phyloP scores from a whole-genome alignment of 257 asterid genomes.

The Misopates orontium region DNA sequence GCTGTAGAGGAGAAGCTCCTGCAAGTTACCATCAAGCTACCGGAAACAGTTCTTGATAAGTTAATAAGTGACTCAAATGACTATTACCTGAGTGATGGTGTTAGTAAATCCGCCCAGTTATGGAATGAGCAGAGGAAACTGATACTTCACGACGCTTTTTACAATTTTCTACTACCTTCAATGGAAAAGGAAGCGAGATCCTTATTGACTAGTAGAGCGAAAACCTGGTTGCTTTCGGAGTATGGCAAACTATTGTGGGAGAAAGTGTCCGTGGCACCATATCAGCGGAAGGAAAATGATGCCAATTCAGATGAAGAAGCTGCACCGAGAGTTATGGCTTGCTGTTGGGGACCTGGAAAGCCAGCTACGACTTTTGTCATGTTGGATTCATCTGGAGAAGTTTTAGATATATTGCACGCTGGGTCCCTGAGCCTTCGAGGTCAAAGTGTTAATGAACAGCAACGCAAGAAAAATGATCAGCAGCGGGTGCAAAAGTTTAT shows the following conservation, averaged over 20 bases:
- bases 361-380: conserved; percentile 96
- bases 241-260: conserved; percentile 88
- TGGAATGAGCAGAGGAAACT: conserved; percentile 97
- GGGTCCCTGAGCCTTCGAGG: conserved; percentile 87
- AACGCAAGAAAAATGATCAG: conserved; percentile 91
- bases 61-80: conserved; percentile 73
- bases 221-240: conserved; percentile 71
- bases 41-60: conserved; percentile 65
- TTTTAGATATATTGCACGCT: conserved; percentile 80
- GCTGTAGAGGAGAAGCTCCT: conserved; percentile 98
- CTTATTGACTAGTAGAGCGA: conserved; percentile 71
- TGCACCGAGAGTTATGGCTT: conserved; percentile 95
- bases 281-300: conserved; percentile 82
- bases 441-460: conserved; percentile 82
- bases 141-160: conserved; percentile 80
- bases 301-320: conserved; percentile 73
- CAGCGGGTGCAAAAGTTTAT: conserved; percentile 91
- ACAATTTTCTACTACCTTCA: conserved; percentile 72
- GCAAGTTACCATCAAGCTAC: conserved; percentile 80
- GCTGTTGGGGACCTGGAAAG: conserved; percentile 99
- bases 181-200: conserved; percentile 95
- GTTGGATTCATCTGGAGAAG: conserved; percentile 98
- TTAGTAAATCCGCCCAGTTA: conserved; percentile 92
- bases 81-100: conserved; percentile 91
- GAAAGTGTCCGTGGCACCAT: conserved; percentile 85